These are phyloP conservation scores for Cyclotella choctawhatcheeana DNA, from an alignment of 108 stramenopile species.

Conservation along the genomic window DNA sequence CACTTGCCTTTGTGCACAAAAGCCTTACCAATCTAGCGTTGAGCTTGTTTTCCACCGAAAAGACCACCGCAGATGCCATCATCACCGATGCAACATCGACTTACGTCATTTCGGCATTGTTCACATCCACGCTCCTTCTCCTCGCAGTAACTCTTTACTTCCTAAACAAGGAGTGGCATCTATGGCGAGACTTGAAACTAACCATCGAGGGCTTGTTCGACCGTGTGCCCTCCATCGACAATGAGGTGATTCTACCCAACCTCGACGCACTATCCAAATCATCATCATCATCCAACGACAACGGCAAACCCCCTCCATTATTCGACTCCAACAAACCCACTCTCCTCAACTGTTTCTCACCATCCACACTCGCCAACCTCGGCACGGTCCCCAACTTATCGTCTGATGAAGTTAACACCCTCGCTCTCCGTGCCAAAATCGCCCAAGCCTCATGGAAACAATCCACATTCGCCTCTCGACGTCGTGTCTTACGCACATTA, in stretches of 20 bases:
- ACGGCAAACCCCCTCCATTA: slow-evolving; percentile 9
- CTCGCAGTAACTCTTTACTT: slow-evolving; percentile 26
- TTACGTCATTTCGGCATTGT: slow-evolving; percentile 33
- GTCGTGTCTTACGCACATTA: slow-evolving; percentile 90
- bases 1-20: slow-evolving; percentile 17
- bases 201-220: slow-evolving; percentile 39
- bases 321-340: slow-evolving; percentile 61
- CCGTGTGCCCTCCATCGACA: slow-evolving; percentile 33
- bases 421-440: slow-evolving; percentile 70
- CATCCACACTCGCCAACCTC: slow-evolving; percentile 82
- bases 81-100: slow-evolving; percentile 2
- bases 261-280: slow-evolving; percentile 2
- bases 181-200: slow-evolving; percentile 47
- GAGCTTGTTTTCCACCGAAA: slow-evolving; percentile 18
- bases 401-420: slow-evolving; percentile 73
- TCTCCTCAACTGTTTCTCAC: slow-evolving; percentile 91
- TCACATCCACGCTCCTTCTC: slow-evolving; percentile 8
- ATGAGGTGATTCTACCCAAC: slow-evolving; percentile 14
- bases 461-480: slow-evolving; percentile 91
- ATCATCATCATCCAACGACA: not conserved
- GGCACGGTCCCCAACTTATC: slow-evolving; percentile 88
- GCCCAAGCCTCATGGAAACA: slow-evolving; percentile 92
- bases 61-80: not conserved
- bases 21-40: slow-evolving; percentile 20
- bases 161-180: slow-evolving; percentile 42